Evolutionary conservation across 164 flowering plant genomes (phyloP), one percentile per base, ranked within the genome.

Genomic region (Aristolochia contorta): DNA sequence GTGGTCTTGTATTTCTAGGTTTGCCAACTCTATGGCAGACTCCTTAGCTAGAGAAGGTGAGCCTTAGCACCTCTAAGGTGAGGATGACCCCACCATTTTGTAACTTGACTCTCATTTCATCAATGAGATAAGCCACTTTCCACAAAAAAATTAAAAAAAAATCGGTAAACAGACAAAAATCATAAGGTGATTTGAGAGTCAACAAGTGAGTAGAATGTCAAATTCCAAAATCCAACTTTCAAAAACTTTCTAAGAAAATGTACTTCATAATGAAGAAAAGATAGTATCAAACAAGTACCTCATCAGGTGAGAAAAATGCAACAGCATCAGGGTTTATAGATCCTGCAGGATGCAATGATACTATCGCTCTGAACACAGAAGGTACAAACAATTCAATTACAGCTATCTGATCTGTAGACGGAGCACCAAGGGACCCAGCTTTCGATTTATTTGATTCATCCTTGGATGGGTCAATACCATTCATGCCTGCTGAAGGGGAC

Each of bases 241-340:
- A 19, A 22, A 3, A 54, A 19, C 56, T 18, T 49, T 1, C 14
- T 49, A 19, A 49, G 22, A 49, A 49, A 49, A 18, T 4, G 4
- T 18, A 49, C 6, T 22, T 53, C 56, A 53, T 4, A 53, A 16
- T 13, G 16, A 22, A 56, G 57, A 56, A 56, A 14, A 15, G 45
- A 56, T n/a, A 30, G 12, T 12, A 32, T 33, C 52, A 27, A 56
- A 53, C 58, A 47, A 67, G 57, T 77, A 89, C 98, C 98, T 90
- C 99, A 67, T 93, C 97, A 3, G 97, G 97, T 60, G 97, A 87
- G 73, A 90, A 93, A 81, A 93, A 88, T 19, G 97, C 89, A n/a
- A 90, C 92, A 16, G 99, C 83, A 81, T 88, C 96, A 64, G 99
- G 97, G 49, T 84, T 85, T 56, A 73, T 65, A 54, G 96, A 86